Evolutionary conservation across 1,284 basidiomycete species (phyloP), one percentile per base, ranked within the genome.

Genomic region (Farysia itapuensis): DNA sequence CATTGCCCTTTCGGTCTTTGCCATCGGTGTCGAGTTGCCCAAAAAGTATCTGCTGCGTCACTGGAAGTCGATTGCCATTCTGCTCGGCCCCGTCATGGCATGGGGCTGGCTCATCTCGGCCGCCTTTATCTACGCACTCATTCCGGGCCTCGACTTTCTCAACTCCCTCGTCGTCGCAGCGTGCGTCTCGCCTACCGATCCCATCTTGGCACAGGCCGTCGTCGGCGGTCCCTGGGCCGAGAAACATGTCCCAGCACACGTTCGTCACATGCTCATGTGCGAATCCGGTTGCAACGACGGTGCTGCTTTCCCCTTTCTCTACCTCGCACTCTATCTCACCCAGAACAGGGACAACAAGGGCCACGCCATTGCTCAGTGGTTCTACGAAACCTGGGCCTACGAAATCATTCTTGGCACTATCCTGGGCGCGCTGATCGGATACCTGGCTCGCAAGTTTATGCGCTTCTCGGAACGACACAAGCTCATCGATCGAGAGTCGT

Each of bases 211-310:
- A 0, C 80, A 81, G 40, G 79, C 79, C 20, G 78, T 98, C 43
- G 87, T 98, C 12, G 94, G 95, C 72, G 94, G 95, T 41, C 94
- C 91, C 78, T 99, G 94, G 80, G 94, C 94, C 2, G 89, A 98
- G 77, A 95, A 96, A 75, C 94, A 99, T 70, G 94, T 99, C 14
- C 94, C 94, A 0, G 86, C 90, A 0, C 95, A 99, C 77, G 82
- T 98, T 35, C 86, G 93, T 28, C 90, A 97, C 77, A 82, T 95
- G 43, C 80, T 96, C n/a, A 84, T 89, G 3, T 91, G 90, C 2
- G 93, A 97, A 78, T 90, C 89, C 5, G 92, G 92, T 0, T 84
- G 87, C 19, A 95, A 95, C 76, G 70, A 74, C 35, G 75, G 74
- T 22, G 74, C 79, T 1, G 94, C 94, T 0, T 99, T 95, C 77